These are phyloP conservation scores for Cyclotella kingstonii DNA, from an alignment of 108 stramenopile genomes.

Conservation along the genomic window DNA sequence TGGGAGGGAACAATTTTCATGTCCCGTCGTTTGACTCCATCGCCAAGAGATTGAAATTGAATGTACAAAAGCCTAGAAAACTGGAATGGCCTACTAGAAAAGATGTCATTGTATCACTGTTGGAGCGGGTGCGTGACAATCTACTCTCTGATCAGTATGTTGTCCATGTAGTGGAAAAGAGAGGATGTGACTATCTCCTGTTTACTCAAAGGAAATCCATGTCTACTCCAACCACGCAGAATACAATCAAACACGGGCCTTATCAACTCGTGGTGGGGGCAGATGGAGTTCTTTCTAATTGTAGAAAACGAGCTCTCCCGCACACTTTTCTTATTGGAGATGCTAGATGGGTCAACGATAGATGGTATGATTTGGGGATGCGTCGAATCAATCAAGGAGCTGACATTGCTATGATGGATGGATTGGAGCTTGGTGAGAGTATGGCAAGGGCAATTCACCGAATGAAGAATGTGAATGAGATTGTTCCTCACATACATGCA, in stretches of 20 bases:
- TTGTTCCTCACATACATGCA: background rate
- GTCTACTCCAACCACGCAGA: background rate
- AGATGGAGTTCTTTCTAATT: conserved; percentile 32
- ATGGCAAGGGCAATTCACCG: background rate
- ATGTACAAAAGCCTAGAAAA: no score
- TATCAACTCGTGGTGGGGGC: conserved; percentile 29
- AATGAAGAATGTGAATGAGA: background rate
- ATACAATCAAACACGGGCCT: conserved; percentile 19
- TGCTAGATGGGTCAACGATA: conserved; percentile 41
- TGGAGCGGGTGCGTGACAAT: conserved; percentile 5
- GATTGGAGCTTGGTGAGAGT: conserved; percentile 16
- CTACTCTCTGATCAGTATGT: background rate
- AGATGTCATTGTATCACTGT: conserved; percentile 16
- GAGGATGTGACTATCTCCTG: background rate
- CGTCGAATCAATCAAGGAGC: conserved; percentile 27
- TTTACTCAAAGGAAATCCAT: conserved; percentile 6
- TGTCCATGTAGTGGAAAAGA: conserved; percentile 7
- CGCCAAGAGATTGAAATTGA: background rate
- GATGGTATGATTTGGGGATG: conserved; percentile 39
- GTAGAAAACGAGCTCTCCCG: conserved; percentile 1
- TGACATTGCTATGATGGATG: conserved; percentile 41
- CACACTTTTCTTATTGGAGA: conserved; percentile 36
- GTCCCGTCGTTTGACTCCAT: conserved; percentile 12
- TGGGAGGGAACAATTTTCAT: conserved; percentile 24
- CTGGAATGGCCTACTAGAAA: conserved; percentile 1